These are phyloP conservation scores for Pseudopithomyces maydicus DNA, from an alignment of 2,329 filamentous ascomycete species.

Conservation along the genomic window DNA sequence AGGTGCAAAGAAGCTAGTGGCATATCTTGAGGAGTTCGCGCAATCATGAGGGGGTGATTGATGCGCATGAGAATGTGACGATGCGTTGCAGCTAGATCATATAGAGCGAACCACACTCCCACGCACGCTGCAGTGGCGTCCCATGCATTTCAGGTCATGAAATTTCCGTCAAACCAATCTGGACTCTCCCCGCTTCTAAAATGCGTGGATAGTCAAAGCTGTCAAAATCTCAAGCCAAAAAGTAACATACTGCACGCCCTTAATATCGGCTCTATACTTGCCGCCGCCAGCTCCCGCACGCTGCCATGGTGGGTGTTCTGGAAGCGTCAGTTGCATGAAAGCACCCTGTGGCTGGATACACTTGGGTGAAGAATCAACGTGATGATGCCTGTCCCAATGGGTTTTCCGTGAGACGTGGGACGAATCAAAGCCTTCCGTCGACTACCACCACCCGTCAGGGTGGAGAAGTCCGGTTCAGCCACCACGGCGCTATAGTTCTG, in stretches of 20 bases:
- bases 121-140: conserved; percentile 8
- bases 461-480: neutral
- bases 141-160: conserved; percentile 12
- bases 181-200: conserved; percentile 22
- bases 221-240: too few relatives aligned
- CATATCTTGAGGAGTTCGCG: conserved; percentile 67
- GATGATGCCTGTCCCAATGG: neutral
- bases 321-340: conserved; percentile 17
- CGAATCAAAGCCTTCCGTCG: conserved; percentile 12
- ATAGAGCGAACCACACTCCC: neutral
- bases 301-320: conserved; percentile 18
- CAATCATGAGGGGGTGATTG: conserved; percentile 27
- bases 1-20: conserved; percentile 69
- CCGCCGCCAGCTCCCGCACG: conserved; percentile 16
- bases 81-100: conserved; percentile 10
- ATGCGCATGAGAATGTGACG: conserved; percentile 21
- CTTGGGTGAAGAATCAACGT: conserved; percentile 4
- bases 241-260: conserved; percentile 16
- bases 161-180: conserved; percentile 37
- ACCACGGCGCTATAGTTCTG: neutral
- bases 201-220: conserved; percentile 19
- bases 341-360: conserved; percentile 12
- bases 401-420: conserved; percentile 16
- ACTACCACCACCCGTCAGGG: conserved; percentile 7
- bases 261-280: conserved; percentile 24